Base-by-base conservation (phyloP, 345 rosid species). In the Eucalyptus caleyi region DNA sequence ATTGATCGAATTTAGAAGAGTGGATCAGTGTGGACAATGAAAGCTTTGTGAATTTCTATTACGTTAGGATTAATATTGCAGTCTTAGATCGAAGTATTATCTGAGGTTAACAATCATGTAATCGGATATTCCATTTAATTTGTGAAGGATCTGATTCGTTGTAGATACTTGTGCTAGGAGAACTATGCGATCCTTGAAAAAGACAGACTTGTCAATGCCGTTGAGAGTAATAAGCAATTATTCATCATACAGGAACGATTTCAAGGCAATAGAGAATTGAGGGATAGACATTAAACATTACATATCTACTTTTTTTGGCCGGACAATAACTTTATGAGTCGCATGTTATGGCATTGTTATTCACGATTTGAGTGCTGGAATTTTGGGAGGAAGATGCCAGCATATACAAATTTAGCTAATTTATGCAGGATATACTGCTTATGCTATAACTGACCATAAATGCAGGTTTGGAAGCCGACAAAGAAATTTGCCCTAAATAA, bases 1-100 rank as follows among this genome's bases (percentile, higher is more conserved):
- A 53, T 53, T 18, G 59, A 19, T 53, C 2, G 2, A 19, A 53
- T 53, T 53, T 53, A 53, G 59, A 53, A 53, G 59, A 53, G 24
- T 7, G 0, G 59, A 53, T 23, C 1, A 54, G 4, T 54, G 12
- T 9, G 5, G 1, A 54, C 27, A 21, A 0, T 8, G 26, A 54
- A 54, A 54, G 60, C 27, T 54, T 54, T 54, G 60, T 54, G 26
- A 54, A 54, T 54, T 54, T 54, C 27, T 3, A 21, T 54, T 54
- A 8, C 6, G 2, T 59, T 59, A 24, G 15, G 65, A 59, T 59
- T 59, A 26, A 26, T 59, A 59, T 26, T 59, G 67, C 67, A 26
- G 3, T 59, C 67, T 6, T 59, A 59, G 47, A 45, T 45, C 47
- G 4, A 3, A 2, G 47, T 45, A 45, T 3, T 45, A 44, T 44